Evolutionary conservation across 2,329 filamentous ascomycete genomes (phyloP).

Genomic region (Xylariaceae sp.): DNA sequence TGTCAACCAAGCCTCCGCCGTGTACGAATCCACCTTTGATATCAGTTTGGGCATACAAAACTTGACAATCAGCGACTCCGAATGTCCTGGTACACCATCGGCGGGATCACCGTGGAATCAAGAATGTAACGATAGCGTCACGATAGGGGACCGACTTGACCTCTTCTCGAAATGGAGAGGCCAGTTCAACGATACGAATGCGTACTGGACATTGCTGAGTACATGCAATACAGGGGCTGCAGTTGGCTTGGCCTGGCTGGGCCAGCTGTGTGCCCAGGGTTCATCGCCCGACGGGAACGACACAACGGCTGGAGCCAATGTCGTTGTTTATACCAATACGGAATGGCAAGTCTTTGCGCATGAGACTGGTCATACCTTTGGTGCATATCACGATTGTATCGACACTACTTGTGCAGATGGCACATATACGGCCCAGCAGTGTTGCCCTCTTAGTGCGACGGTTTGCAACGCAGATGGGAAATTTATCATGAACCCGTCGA

Average conservation of each 20-base stretch:
- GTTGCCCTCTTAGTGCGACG: constrained; percentile 69
- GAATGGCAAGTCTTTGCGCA: constrained; percentile 98
- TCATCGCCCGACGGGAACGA: constrained; percentile 56
- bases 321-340: constrained; percentile 75
- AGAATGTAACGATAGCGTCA: constrained; percentile 58
- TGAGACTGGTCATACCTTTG: constrained; percentile 91
- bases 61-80: constrained; percentile 68
- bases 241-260: constrained; percentile 90
- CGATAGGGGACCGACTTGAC: constrained; percentile 76
- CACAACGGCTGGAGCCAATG: constrained; percentile 80
- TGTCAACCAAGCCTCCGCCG: constrained; percentile 79
- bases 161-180: constrained; percentile 88
- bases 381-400: constrained; percentile 91
- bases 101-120: constrained; percentile 78
- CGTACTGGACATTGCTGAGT: constrained; percentile 88
- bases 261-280: constrained; percentile 70
- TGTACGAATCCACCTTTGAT: constrained; percentile 92
- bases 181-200: constrained; percentile 70
- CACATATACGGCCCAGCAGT: constrained; percentile 52
- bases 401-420: constrained; percentile 60
- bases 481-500: constrained; percentile 97
- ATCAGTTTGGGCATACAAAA: constrained; percentile 89
- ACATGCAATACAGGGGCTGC: constrained; percentile 78
- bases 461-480: constrained; percentile 71
- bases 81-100: constrained; percentile 69